phyloP scores from a whole-genome alignment of 306 rosid genomes.

The Inga laurina region DNA sequence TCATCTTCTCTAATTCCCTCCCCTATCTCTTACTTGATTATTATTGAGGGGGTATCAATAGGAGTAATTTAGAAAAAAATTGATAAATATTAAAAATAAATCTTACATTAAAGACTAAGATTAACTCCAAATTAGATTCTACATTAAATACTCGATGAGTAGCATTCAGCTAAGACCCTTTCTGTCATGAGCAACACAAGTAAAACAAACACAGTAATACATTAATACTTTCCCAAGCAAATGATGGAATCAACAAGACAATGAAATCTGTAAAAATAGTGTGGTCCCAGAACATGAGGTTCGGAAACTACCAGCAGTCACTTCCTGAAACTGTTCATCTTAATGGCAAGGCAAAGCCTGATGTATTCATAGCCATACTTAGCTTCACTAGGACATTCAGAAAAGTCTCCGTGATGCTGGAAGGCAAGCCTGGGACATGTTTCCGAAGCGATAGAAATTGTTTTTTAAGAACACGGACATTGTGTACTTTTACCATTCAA shows the following conservation, averaged over 20 bases:
- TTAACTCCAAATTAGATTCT: not conserved
- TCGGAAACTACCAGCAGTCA: slow-evolving; percentile 17
- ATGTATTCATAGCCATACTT: slow-evolving; percentile 24
- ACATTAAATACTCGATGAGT: too few relatives aligned
- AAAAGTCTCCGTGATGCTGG: slow-evolving; percentile 20
- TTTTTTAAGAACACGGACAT: slow-evolving; percentile 15
- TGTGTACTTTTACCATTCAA: slow-evolving; percentile 25
- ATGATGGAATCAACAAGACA: not conserved
- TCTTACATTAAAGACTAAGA: too few relatives aligned
- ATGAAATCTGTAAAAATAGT: slow-evolving; percentile 21
- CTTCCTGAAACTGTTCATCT: slow-evolving; percentile 22
- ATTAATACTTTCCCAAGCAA: not conserved
- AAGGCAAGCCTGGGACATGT: slow-evolving; percentile 25
- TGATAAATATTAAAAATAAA: too few relatives aligned
- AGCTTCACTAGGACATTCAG: slow-evolving; percentile 7
- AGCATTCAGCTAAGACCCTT: not conserved
- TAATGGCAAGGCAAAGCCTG: slow-evolving; percentile 12
- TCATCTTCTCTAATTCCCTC: too few relatives aligned
- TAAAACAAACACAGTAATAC: not conserved
- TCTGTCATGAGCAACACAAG: not conserved
- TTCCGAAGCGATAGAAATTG: slow-evolving; percentile 11
- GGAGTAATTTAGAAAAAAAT: too few relatives aligned
- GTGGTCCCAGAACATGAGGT: slow-evolving; percentile 27
- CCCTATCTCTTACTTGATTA: too few relatives aligned
- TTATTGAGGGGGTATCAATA: too few relatives aligned